A percentile compares a stretch with the other conserved stretches of the same genome.
These are phyloP conservation scores for Leucaena leucocephala DNA, from an alignment of 306 rosid genomes.

Conservation along the genomic window DNA sequence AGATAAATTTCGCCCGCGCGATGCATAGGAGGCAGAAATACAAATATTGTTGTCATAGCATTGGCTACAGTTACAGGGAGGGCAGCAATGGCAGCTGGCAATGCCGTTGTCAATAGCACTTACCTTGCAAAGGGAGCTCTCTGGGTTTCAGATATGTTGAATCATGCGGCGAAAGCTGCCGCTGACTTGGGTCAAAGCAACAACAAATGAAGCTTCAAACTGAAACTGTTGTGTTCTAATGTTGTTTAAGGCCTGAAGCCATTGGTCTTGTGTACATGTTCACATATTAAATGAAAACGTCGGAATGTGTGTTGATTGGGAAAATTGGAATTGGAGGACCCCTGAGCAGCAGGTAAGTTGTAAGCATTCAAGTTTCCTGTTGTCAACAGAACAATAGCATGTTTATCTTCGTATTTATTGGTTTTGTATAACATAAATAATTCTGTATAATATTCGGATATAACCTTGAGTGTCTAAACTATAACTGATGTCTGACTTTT, in stretches of 20 bases:
- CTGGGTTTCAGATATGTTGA: slow-evolving; percentile 63
- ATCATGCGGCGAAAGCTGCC: slow-evolving; percentile 58
- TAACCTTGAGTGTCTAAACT: not conserved
- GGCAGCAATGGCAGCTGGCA: slow-evolving; percentile 79
- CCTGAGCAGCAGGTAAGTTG: not conserved
- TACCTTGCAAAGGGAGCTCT: slow-evolving; percentile 92
- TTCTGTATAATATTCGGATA: not conserved
- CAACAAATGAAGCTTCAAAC: slow-evolving; percentile 19
- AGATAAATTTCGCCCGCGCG: no score
- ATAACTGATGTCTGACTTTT: not conserved
- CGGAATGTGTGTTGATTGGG: not conserved
- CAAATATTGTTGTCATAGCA: slow-evolving; percentile 6
- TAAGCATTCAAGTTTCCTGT: slow-evolving; percentile 8
- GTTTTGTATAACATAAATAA: not conserved
- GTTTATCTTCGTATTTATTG: not conserved
- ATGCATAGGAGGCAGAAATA: no score
- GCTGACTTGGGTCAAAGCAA: slow-evolving; percentile 48
- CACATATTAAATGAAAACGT: not conserved
- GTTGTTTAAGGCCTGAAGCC: not conserved
- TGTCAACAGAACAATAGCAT: not conserved
- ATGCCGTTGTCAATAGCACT: slow-evolving; percentile 71
- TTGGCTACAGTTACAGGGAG: slow-evolving; percentile 69
- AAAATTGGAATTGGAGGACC: not conserved
- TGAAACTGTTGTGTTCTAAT: not conserved
- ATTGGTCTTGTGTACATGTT: not conserved